Evolutionary conservation across 768 basidiomycete species (phyloP), one percentile per base, ranked within the genome.

Genomic region (Boletus rex-veris): DNA sequence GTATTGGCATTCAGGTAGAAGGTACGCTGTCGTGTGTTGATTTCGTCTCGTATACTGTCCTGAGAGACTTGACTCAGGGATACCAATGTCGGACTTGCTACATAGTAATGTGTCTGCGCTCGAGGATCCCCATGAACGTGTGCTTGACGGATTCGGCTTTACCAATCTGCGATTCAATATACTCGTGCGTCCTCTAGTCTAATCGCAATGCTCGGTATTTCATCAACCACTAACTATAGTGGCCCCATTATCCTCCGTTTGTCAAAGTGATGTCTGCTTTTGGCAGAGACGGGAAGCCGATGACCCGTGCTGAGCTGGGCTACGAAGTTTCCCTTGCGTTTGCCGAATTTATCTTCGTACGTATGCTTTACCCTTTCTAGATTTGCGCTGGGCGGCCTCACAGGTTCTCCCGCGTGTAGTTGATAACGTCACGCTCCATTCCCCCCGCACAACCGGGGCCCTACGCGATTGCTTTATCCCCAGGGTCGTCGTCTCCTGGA

Each of bases 281-380:
- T 33, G 64, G 59, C 35, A 45, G 26, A 16, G 57, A 60, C 4
- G 52, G 58, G 4, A 62, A 55, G 36, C 51, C 58, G 4, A 36
- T 68, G 21, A 64, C 57, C 37, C 66, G 64, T 21, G 62, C 58
- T 26, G 55, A 49, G 53, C 56, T 67, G 48, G 66, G 66, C 46
- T 64, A 66, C 10, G 64, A 67, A 21, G 66, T 64, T 31, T 58
- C 66, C 42, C 59, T 66, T 41, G 66, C 66, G 9, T 67, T 67
- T 58, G 64, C 66, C 48, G 66, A 66, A 26, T 64, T 67, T n/a
- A 58, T 68, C 53, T 64, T 57, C 36, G 66, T 67, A 60, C 48
- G 66, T 62, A 10, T 28, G 26, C 10, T 36, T 28, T 18, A 28
- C 26, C 43, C 28, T 7, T 46, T 57, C 48, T 33, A 38, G 28